Evolutionary conservation across 768 basidiomycete genomes (phyloP).

Genomic region (Psilocybe azurescens): DNA sequence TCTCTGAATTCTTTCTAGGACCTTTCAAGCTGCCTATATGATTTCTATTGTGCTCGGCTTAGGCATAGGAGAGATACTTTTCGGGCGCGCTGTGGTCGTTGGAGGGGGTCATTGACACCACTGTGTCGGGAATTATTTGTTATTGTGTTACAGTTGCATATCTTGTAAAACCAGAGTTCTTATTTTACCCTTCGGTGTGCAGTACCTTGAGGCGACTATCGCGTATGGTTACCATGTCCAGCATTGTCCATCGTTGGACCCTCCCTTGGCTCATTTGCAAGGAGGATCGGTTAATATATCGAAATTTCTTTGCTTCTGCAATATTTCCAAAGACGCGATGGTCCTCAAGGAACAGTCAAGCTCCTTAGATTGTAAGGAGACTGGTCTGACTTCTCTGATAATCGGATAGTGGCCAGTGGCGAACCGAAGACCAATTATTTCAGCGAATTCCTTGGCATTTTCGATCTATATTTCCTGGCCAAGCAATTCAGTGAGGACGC

Average conservation of each 20-base stretch:
- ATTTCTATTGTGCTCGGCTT: slow-evolving; percentile 74
- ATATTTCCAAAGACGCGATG: not conserved
- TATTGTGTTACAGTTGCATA: not conserved
- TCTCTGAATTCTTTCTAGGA: slow-evolving; percentile 53
- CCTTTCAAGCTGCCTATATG: slow-evolving; percentile 80
- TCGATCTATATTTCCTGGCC: not conserved
- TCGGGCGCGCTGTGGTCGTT: slow-evolving; percentile 54
- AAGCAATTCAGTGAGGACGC: not conserved
- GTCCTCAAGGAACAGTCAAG: not conserved
- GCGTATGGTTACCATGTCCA: not conserved
- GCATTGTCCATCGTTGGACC: not conserved
- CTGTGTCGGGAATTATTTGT: not conserved
- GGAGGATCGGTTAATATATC: not conserved
- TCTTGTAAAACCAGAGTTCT: not conserved
- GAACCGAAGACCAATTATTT: not conserved
- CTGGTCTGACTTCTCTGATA: not conserved
- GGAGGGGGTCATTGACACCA: slow-evolving; percentile 22
- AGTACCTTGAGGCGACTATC: not conserved
- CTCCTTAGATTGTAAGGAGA: not conserved
- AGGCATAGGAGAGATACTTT: slow-evolving; percentile 75
- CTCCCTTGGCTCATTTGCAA: not conserved
- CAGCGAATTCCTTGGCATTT: slow-evolving; percentile 1
- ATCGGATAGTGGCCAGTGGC: not conserved
- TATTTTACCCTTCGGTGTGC: not conserved
- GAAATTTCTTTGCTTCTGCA: not conserved